Evolutionary conservation across 768 basidiomycete genomes (phyloP).

Genomic region (Mycena latifolia): DNA sequence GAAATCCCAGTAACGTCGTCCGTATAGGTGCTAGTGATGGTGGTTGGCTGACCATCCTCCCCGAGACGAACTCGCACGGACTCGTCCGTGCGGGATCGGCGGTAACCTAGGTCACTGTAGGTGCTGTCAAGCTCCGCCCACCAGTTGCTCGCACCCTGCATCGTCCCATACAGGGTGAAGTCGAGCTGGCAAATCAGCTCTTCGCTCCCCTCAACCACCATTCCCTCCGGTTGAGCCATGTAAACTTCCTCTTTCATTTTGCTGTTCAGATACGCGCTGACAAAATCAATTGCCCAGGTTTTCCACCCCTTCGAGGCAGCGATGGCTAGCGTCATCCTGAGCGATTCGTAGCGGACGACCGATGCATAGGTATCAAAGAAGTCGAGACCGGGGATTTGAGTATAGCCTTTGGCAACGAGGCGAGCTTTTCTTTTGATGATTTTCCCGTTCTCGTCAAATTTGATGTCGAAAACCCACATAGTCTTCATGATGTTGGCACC

Average conservation of each 20-base stretch:
- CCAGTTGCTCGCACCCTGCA: conserved; percentile 20
- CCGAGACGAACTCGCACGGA: not conserved
- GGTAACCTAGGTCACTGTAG: not conserved
- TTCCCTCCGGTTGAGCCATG: conserved; percentile 13
- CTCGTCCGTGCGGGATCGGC: not conserved
- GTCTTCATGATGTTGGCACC: conserved; percentile 9
- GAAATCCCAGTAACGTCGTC: conserved; percentile 13
- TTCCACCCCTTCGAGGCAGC: conserved; percentile 1
- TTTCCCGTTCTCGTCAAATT: conserved; percentile 43
- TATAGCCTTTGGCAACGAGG: conserved; percentile 55
- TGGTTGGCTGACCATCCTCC: not conserved
- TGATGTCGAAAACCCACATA: conserved; percentile 43
- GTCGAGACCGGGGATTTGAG: conserved; percentile 49
- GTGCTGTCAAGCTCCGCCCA: not conserved
- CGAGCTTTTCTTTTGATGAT: conserved; percentile 48
- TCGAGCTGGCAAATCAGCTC: not conserved
- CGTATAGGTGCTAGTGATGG: conserved; percentile 1
- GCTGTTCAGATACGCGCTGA: conserved; percentile 13
- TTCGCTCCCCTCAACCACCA: not conserved
- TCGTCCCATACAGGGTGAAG: conserved; percentile 14
- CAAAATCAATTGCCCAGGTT: conserved; percentile 1
- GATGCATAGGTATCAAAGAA: conserved; percentile 37
- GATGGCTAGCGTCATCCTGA: not conserved
- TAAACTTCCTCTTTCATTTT: conserved; percentile 13
- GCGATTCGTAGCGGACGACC: conserved; percentile 11